These are phyloP conservation scores for Discostella stelligera DNA, from an alignment of 352 stramenopile species.

Conservation along the genomic window DNA sequence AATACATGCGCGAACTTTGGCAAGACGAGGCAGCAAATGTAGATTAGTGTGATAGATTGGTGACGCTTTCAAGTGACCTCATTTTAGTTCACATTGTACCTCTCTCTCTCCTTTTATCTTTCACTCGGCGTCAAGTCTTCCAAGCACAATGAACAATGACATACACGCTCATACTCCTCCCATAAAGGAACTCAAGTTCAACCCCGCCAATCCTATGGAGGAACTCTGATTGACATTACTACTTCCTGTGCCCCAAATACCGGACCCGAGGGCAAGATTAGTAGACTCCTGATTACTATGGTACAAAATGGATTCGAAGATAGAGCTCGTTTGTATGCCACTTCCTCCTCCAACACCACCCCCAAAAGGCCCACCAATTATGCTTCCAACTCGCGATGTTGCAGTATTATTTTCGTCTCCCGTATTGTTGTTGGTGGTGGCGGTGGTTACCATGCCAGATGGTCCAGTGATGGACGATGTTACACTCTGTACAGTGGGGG, in stretches of 20 bases:
- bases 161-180: neutral
- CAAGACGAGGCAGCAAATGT: no score
- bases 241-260: conserved; percentile 33
- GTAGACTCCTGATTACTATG: neutral
- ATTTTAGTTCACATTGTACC: no score
- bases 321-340: conserved; percentile 42
- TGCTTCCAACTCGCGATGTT: conserved; percentile 48
- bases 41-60: no score
- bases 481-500: conserved; percentile 36
- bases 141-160: no score
- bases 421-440: neutral
- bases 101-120: no score
- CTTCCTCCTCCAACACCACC: neutral
- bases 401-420: conserved; percentile 19
- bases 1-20: no score
- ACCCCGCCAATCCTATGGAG: conserved; percentile 28
- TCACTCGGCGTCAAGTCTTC: no score
- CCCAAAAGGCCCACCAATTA: conserved; percentile 11
- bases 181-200: conserved; percentile 53
- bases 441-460: conserved; percentile 16
- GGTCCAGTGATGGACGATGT: conserved; percentile 55
- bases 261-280: neutral
- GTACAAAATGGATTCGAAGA: conserved; percentile 49
- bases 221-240: conserved; percentile 36
- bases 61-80: no score